phyloP scores from a whole-genome alignment of 352 stramenopile genomes.

The Pythium volutum region DNA sequence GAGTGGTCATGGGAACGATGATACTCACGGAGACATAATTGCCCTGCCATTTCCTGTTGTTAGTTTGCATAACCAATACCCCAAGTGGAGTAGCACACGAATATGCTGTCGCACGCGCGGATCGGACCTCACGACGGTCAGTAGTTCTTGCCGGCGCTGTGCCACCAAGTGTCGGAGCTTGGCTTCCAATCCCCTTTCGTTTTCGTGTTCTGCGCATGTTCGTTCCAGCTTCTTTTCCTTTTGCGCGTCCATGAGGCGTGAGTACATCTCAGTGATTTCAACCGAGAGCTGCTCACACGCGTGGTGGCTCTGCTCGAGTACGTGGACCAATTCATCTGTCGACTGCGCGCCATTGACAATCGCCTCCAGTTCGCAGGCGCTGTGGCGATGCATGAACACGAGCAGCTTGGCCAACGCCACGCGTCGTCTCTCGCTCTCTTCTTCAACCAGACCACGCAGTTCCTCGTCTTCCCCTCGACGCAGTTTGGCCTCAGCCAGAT shows the following conservation, averaged over 20 bases:
- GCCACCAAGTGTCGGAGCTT: not conserved
- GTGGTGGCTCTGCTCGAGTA: not conserved
- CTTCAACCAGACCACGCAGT: constrained; percentile 30
- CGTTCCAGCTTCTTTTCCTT: too few relatives aligned
- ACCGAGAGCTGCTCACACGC: not conserved
- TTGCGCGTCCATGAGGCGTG: not conserved
- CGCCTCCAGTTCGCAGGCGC: not conserved
- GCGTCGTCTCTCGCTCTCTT: constrained; percentile 29
- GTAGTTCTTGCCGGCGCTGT: not conserved
- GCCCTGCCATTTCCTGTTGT: too few relatives aligned
- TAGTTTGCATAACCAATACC: too few relatives aligned
- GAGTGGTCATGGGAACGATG: too few relatives aligned
- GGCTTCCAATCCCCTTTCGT: not conserved
- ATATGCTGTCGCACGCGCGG: not conserved
- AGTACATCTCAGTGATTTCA: not conserved
- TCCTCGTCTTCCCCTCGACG: constrained; percentile 31
- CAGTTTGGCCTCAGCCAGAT: too few relatives aligned
- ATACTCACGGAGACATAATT: too few relatives aligned
- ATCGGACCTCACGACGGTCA: not conserved
- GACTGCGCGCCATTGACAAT: not conserved
- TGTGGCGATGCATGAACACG: constrained; percentile 15
- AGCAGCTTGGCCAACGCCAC: constrained; percentile 35
- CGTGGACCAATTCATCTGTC: not conserved
- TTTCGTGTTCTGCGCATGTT: too few relatives aligned
- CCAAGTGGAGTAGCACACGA: not conserved